Evolutionary conservation across 2,329 filamentous ascomycete species (phyloP), one percentile per base, ranked within the genome.

Genomic region (Trichophyton equinum): DNA sequence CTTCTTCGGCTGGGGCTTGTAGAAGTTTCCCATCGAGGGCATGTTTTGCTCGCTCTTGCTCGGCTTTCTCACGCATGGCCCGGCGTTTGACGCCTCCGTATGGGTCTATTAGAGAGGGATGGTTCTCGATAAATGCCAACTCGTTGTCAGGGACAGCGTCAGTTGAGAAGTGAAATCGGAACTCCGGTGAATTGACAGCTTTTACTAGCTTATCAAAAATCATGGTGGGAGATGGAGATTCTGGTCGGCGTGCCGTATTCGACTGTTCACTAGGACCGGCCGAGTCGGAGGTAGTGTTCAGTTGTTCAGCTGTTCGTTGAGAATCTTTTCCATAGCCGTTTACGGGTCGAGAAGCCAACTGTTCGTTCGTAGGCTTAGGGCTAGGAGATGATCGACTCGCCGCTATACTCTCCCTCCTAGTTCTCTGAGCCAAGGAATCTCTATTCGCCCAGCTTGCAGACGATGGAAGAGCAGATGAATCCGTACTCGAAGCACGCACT

Each of bases 381-480:
- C 91, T 96, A 1, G 90, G 86, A 27, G 89, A 85, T 20, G 89
- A 87, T 65, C 84, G 85, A 68, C 87, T 95, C 0, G 89, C 91
- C 36, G 89, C 87, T 66, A 91, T 84, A 68, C 91, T 96, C n/a
- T 75, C 67, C 36, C 76, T 63, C 83, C 88, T 67, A 82, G 83
- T 68, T 85, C 85, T 74, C 82, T 89, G 62, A 80, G 82, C 73
- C 78, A 83, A 70, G 61, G 85, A 78, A 69, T 86, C 82, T 71
- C 77, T 85, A 64, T 82, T 85, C 20, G 92, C 94, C 94, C 94
- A 99, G 70, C 87, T 96, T 3, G 92, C 94, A 2, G 91, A 91
- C 1, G 91, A 90, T 1, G 94, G 95, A 47, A 99, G 78, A n/a
- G 91, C 94, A 44, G 94, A 91, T 2, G 86, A 86, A 69, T 96